Conservation (phyloP, 495 filamentous ascomycete genomes). For the Glutinoglossum americanum region DNA sequence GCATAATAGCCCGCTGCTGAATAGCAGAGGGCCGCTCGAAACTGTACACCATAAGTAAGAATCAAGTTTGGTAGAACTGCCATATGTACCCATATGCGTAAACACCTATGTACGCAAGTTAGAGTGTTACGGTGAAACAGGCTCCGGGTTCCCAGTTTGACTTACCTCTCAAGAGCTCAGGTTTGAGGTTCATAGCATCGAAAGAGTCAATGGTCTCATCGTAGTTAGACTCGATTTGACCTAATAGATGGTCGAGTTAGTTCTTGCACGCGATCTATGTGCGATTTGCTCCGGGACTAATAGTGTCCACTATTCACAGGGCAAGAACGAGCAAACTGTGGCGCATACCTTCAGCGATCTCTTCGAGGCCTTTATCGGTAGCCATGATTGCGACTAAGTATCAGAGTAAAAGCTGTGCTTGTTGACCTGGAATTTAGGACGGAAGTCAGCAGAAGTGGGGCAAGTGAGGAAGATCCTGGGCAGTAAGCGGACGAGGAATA, state of each 20-base stretch:
- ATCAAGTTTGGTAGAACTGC: not conserved
- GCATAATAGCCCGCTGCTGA: constrained; percentile 98
- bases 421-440: constrained; percentile 25
- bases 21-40: constrained; percentile 99
- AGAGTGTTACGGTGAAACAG: constrained; percentile 38
- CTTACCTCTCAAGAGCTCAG: constrained; percentile 82
- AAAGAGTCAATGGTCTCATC: constrained; percentile 99
- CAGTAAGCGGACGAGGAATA: constrained; percentile 6
- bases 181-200: constrained; percentile 89
- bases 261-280: not conserved
- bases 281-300: not conserved
- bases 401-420: constrained; percentile 54
- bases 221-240: constrained; percentile 99
- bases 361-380: constrained; percentile 89
- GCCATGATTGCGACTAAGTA: constrained; percentile 71
- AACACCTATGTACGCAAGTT: constrained; percentile 39
- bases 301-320: not conserved
- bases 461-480: constrained; percentile 17
- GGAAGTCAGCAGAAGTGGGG: constrained; percentile 17
- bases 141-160: constrained; percentile 18
- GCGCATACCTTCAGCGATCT: constrained; percentile 66
- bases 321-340: not conserved
- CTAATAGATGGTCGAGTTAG: constrained; percentile 24
- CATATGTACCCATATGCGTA: constrained; percentile 61
- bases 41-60: constrained; percentile 9